Percentiles rank a stretch among this genome's conserved stretches.
phyloP scores from a whole-genome alignment of 495 filamentous ascomycete genomes.

The Lasiosphaeris hirsuta region DNA sequence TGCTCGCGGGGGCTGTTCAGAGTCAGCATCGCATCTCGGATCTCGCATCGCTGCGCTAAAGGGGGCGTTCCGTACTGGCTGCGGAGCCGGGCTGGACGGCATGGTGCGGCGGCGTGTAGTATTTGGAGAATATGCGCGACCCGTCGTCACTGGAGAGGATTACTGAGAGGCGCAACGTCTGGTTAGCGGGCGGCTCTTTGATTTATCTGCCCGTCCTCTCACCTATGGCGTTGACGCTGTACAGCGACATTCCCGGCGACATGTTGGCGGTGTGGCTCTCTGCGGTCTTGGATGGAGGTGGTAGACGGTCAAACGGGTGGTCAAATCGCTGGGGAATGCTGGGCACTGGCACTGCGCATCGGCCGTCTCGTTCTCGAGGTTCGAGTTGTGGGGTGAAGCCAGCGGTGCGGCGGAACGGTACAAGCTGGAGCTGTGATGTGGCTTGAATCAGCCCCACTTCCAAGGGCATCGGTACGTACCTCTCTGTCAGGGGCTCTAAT shows the following conservation, averaged over 20 bases:
- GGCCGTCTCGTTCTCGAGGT: background rate
- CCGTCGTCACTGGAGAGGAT: slow-evolving; percentile 79
- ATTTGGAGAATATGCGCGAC: slow-evolving; percentile 89
- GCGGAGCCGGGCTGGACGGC: slow-evolving; percentile 42
- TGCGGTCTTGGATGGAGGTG: background rate
- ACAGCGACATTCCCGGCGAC: slow-evolving; percentile 69
- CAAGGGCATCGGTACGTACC: slow-evolving; percentile 20
- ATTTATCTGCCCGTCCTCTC: slow-evolving; percentile 15
- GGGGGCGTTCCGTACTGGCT: slow-evolving; percentile 10
- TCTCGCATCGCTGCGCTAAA: background rate
- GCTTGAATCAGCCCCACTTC: slow-evolving; percentile 26
- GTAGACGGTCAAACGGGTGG: slow-evolving; percentile 8
- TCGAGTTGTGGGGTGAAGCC: slow-evolving; percentile 25
- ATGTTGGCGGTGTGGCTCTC: slow-evolving; percentile 27
- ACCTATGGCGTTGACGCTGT: slow-evolving; percentile 89
- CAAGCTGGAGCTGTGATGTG: slow-evolving; percentile 24
- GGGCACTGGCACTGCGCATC: slow-evolving; percentile 2
- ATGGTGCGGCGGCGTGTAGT: slow-evolving; percentile 86
- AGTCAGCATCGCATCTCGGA: slow-evolving; percentile 6
- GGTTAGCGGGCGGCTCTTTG: background rate
- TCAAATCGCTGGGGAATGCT: slow-evolving; percentile 1
- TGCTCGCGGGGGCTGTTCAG: slow-evolving; percentile 17
- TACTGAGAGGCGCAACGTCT: slow-evolving; percentile 14
- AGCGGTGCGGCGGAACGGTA: too few relatives aligned
- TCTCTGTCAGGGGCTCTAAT: slow-evolving; percentile 25